Evolutionary conservation across 1,139 yeast species (phyloP), one percentile per base, ranked within the genome.

Genomic region (Scheffersomyces illinoinensis): DNA sequence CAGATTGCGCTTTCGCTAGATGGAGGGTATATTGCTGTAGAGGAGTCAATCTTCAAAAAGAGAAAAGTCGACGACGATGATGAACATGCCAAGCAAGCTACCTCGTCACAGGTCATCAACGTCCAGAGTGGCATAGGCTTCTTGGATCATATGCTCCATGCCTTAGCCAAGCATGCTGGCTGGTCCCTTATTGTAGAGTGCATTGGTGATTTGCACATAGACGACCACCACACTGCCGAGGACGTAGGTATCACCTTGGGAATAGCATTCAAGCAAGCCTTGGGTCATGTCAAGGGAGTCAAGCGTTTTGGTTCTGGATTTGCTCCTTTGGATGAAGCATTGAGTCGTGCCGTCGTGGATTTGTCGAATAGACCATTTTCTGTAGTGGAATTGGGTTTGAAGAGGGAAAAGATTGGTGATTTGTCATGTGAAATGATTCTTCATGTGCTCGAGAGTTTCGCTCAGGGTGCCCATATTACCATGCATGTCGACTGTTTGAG

Each of bases 141-240:
- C 72, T 79, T 95, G 62, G 99, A 95, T 77, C 99, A 95, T 74
- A 95, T 95, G 99, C 81, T 95, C 53, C 98, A 93, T 70, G 99
- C 99, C 0, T 81, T 95, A 66, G 98, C 98, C 52, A 95, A 95
- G 71, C 99, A 95, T 75, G 82, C 96, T 1, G 99, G 99, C 17
- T 95, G 99, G 99, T 91, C 97, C 21, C 74, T 95, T 61, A 80
- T 91, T 47, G 84, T 95, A 33, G 97, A 91, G 70, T 93, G 98
- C 75, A 84, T 90, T 61, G 99, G 99, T 50, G 99, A 95, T 72
- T 79, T 93, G 69, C 97, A 93, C 74, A 93, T 95, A 57, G 99
- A 95, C 72, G 99, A 95, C 76, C 99, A 95, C 74, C 99, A 95
- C 74, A 88, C 97, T 1, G 90, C 97, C 5, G 99, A 95, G 75